These are phyloP conservation scores for Tulasnella sp. DNA, from an alignment of 768 basidiomycete species.

Conservation along the genomic window DNA sequence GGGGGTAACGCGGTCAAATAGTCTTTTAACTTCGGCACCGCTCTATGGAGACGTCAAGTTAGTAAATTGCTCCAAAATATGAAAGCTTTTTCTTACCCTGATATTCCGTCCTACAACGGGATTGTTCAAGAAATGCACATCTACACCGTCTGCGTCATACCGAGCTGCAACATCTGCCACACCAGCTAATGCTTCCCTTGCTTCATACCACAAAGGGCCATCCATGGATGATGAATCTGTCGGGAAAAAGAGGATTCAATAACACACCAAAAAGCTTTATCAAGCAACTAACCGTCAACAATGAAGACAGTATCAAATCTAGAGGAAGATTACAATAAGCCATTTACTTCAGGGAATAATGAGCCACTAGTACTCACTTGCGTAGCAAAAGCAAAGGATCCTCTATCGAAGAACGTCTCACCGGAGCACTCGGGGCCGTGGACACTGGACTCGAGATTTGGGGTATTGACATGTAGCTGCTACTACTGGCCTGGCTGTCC, in stretches of 20 bases:
- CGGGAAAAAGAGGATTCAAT: not conserved
- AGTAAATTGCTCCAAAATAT: not conserved
- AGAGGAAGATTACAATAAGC: not conserved
- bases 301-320: slow-evolving; percentile 46
- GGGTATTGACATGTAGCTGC: no score
- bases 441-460: no score
- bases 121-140: slow-evolving; percentile 47
- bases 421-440: not conserved
- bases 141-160: slow-evolving; percentile 49
- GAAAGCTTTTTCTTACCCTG: slow-evolving; percentile 25
- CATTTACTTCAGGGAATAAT: not conserved
- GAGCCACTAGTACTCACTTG: not conserved
- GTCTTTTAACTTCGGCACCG: slow-evolving; percentile 25
- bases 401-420: slow-evolving; percentile 11
- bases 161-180: slow-evolving; percentile 37
- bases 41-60: slow-evolving; percentile 25
- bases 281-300: slow-evolving; percentile 22
- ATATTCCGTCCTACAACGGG: slow-evolving; percentile 25
- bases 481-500: no score
- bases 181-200: slow-evolving; percentile 34
- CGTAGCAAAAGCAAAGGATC: slow-evolving; percentile 16
- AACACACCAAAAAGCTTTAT: not conserved
- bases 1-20: slow-evolving; percentile 37
- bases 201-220: slow-evolving; percentile 38
- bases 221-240: slow-evolving; percentile 52